Percentiles rank a stretch among this genome's conserved stretches.
Conservation (phyloP, 1,284 basidiomycete genomes). For the Sporisorium exsertum region DNA sequence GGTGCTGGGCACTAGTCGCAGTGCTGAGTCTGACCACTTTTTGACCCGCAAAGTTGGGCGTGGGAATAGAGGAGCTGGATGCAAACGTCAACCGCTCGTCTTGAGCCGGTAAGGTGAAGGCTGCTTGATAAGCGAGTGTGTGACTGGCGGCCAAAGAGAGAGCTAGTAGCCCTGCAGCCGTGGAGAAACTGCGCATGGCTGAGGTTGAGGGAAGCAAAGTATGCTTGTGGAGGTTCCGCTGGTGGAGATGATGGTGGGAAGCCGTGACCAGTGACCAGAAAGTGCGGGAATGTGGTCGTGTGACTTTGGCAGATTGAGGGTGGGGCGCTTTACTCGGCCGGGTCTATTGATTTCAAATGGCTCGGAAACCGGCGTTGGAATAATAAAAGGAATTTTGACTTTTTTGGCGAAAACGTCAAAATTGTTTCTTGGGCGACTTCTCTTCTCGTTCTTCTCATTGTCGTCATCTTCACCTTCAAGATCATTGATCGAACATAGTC, state of each 20-base stretch:
- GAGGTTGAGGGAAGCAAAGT: neutral
- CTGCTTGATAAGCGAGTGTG: slow-evolving; percentile 10
- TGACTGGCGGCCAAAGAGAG: neutral
- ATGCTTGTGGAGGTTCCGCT: neutral
- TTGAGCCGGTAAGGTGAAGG: slow-evolving; percentile 11
- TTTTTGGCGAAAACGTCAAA: neutral
- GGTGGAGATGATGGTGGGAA: slow-evolving; percentile 6
- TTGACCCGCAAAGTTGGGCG: slow-evolving; percentile 27
- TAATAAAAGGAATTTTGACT: slow-evolving; percentile 6
- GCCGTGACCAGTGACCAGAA: neutral
- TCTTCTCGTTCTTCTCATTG: slow-evolving; percentile 8
- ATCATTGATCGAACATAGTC: neutral
- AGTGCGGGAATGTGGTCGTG: slow-evolving; percentile 11
- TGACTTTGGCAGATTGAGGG: slow-evolving; percentile 5
- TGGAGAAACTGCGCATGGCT: slow-evolving; percentile 26
- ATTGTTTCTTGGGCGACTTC: slow-evolving; percentile 3
- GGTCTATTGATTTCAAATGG: neutral
- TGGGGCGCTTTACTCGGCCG: slow-evolving; percentile 17
- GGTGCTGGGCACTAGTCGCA: neutral
- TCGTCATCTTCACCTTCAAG: neutral
- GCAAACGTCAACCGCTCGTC: slow-evolving; percentile 17
- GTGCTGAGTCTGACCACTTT: slow-evolving; percentile 41
- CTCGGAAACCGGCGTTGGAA: slow-evolving; percentile 19
- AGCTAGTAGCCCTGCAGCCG: slow-evolving; percentile 19
- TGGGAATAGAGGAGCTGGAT: neutral